Percentiles rank a stretch among this genome's conserved stretches.
Evolutionary conservation across 257 asterid species (phyloP).

Genomic region (Solanum pinnatisectum): DNA sequence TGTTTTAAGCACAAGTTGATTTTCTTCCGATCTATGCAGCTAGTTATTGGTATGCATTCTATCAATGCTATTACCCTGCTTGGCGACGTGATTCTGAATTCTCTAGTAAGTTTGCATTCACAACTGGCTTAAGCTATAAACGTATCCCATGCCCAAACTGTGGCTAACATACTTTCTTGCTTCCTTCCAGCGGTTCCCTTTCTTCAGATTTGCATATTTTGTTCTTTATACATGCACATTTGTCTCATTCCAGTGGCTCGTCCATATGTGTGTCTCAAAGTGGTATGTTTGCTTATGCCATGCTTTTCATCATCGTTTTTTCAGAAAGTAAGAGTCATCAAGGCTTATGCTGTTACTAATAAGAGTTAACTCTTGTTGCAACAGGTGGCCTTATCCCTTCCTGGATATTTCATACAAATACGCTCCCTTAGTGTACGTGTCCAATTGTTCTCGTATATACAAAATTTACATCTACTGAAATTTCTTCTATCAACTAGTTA

Average conservation of each 20-base stretch:
- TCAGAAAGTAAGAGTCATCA: background rate
- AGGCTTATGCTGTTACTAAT: background rate
- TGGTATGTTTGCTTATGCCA: slow-evolving; percentile 24
- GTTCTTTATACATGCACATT: slow-evolving; percentile 51
- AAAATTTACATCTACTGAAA: background rate
- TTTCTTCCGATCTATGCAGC: slow-evolving; percentile 25
- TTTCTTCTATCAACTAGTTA: background rate
- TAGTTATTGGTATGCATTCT: slow-evolving; percentile 60
- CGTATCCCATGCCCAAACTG: background rate
- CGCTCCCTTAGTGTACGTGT: slow-evolving; percentile 67
- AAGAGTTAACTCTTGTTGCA: background rate
- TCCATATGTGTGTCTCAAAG: slow-evolving; percentile 52
- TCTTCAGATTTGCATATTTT: slow-evolving; percentile 79
- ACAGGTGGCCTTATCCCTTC: slow-evolving; percentile 81
- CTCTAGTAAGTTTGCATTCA: slow-evolving; percentile 36
- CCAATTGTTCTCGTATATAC: background rate
- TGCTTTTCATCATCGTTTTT: background rate
- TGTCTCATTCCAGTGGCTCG: slow-evolving; percentile 78
- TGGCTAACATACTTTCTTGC: slow-evolving; percentile 5
- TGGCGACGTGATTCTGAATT: slow-evolving; percentile 52
- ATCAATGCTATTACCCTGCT: slow-evolving; percentile 55
- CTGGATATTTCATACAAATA: slow-evolving; percentile 43
- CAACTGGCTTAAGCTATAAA: background rate
- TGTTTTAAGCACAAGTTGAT: background rate
- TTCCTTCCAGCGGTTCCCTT: slow-evolving; percentile 69